Base-by-base conservation (phyloP, 1,284 basidiomycete genomes). In the Cryptococcus sp. region DNA sequence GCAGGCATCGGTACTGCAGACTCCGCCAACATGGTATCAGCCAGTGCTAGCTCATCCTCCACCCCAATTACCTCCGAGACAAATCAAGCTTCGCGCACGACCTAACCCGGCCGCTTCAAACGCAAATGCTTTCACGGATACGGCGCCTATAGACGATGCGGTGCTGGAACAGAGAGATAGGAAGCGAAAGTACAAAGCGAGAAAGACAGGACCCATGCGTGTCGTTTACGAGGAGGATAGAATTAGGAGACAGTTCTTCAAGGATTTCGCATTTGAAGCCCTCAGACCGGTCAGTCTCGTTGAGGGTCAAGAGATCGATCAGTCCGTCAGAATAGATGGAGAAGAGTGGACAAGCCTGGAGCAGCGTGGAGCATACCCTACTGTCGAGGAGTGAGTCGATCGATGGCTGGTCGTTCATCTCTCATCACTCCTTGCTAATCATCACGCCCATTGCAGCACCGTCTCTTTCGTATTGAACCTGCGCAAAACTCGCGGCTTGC, bases 251-350 rank as follows among this genome's bases (percentile, higher is more conserved):
- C 91, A 92, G 76, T 99, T 99, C 83, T 98, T 94, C 81, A 82
- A 83, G 53, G 95, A 99, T 79, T 94, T 97, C 74, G 93, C 95
- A 2, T 98, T 97, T 75, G 94, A 99, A 79, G 88, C 91, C 1
- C 89, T 94, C 76, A 83, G 93, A 43, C 87, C 92, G 2, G 82
- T 83, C 16, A 87, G 84, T 13, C 78, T 99, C 50, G 85, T 90
- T 0, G 95, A 99, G 79, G 71, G 74, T 37, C 68, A 68, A 57
- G 72, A 70, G 23, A 69, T 80, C 39, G 81, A 81, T 45, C 83
- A 79, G 38, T 76, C 78, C 16, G 79, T 83, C 50, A 84, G 87
- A 64, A 73, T 89, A 6, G 76, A 74, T 29, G 91, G 88, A 0
- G 68, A 71, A 52, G 75, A 79, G 17, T 96, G 93, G 92, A 87